Base-by-base conservation (phyloP, 768 basidiomycete genomes). In the Leccinum pellstonianum region DNA sequence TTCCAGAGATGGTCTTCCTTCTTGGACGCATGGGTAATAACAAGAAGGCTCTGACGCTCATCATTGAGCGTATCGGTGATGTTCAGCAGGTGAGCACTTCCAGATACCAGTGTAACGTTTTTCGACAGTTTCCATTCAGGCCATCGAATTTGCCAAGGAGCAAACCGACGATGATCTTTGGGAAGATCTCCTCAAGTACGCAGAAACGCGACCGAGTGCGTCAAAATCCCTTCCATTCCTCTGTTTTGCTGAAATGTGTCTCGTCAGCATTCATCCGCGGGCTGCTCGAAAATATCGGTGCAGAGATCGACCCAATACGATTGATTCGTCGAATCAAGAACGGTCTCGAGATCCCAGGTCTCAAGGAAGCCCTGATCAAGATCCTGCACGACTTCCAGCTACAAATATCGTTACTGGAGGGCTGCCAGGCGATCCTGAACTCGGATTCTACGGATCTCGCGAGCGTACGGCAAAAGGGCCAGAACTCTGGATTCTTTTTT, bases 1-100 rank as follows among this genome's bases (percentile, higher is more conserved):
- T 99, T 0, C 86, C 86, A 0, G 97, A 98, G 76, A 96, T 97
- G 93, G 96, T 99, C 17, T 99, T 96, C 77, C 81, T 98, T 1
- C 85, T 98, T 1, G 97, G 96, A 0, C 85, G 93, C 29, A 98
- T 98, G 95, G 97, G 97, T 9, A 93, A 98, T 74, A 97, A 97
- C 74, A 96, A 95, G 79, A 83, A 93, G 66, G 97, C 96, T 2
- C 74, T 99, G 61, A 90, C 86, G 60, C 83, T 99, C 19, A 98
- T 99, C 64, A 98, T 99, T 59, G 95, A 98, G 71, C 83, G 94
- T 15, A 78, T 98, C 5, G 94, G 90, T 0, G 95, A 98, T 68
- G 97, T 98, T 0, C 83, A 94, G 62, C 80, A 93, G 59, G 95
- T 90, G 69, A 54, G 84, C 74, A 4, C 21, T 12, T 53, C 17